A percentile compares a stretch with the other conserved stretches of the same genome.
phyloP scores from a whole-genome alignment of 495 filamentous ascomycete species.

The Hypomontagnella submonticulosa region DNA sequence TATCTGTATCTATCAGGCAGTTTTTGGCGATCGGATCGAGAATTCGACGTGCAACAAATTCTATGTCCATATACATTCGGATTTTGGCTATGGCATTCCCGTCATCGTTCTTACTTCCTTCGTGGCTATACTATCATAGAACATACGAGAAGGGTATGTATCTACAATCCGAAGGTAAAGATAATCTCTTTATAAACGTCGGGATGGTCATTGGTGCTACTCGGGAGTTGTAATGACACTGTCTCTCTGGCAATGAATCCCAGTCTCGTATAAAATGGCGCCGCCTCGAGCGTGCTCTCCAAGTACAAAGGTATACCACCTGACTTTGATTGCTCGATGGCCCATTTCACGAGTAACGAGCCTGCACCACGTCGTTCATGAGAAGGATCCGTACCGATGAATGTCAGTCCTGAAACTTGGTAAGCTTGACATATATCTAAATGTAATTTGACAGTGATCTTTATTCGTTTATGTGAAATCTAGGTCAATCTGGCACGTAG shows the following conservation, averaged over 20 bases:
- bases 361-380: slow-evolving; percentile 47
- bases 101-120: no score
- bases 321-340: slow-evolving; percentile 35
- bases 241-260: slow-evolving; percentile 39
- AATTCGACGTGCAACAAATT: no score
- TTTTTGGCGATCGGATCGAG: no score
- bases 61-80: no score
- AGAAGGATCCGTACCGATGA: slow-evolving; percentile 48
- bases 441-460: not conserved
- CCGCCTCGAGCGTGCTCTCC: slow-evolving; percentile 51
- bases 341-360: slow-evolving; percentile 48
- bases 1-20: no score
- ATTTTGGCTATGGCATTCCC: no score
- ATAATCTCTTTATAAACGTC: slow-evolving; percentile 35
- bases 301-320: slow-evolving; percentile 45
- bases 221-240: slow-evolving; percentile 19
- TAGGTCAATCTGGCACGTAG: no score
- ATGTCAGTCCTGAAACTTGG: slow-evolving; percentile 43
- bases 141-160: no score
- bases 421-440: not conserved
- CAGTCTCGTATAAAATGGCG: slow-evolving; percentile 45
- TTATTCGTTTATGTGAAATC: no score
- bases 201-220: not conserved
- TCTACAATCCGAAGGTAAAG: not conserved
- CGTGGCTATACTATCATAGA: no score